phyloP scores from a whole-genome alignment of 2,329 filamentous ascomycete species.

The Cordyceps cateniannulata region DNA sequence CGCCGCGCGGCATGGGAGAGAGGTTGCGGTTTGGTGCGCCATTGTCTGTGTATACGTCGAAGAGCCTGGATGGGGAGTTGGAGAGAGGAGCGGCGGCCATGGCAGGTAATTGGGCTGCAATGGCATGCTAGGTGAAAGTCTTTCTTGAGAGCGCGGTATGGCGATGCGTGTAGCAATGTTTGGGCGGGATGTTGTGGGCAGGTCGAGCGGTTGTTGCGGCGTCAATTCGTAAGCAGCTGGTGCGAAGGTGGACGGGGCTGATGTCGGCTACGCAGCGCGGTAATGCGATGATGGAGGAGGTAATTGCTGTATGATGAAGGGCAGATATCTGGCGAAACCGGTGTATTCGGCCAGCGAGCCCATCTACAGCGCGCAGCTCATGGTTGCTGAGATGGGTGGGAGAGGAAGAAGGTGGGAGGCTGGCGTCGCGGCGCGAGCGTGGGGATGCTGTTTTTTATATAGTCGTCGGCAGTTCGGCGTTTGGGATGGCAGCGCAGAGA shows the following conservation, averaged over 20 bases:
- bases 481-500: not conserved
- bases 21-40: constrained; percentile 18
- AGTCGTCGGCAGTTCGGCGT: not conserved
- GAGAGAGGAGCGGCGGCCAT: constrained; percentile 40
- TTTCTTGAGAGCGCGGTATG: not conserved
- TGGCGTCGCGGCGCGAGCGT: constrained; percentile 13
- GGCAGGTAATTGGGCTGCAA: constrained; percentile 41
- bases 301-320: not conserved
- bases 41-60: constrained; percentile 50
- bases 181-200: not conserved
- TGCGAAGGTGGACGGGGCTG: not conserved
- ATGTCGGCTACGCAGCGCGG: not conserved
- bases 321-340: not conserved
- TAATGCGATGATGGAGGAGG: not conserved
- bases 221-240: not conserved
- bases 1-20: constrained; percentile 41
- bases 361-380: constrained; percentile 1
- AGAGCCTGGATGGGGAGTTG: constrained; percentile 38
- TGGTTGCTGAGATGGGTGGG: not conserved
- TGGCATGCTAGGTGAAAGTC: constrained; percentile 9
- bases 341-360: constrained; percentile 1
- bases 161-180: not conserved
- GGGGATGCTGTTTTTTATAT: constrained; percentile 13
- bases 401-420: not conserved
- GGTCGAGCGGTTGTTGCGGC: not conserved